These are phyloP conservation scores for Sphaceloma murrayae DNA, from an alignment of 2,329 filamentous ascomycete genomes.

Conservation along the genomic window DNA sequence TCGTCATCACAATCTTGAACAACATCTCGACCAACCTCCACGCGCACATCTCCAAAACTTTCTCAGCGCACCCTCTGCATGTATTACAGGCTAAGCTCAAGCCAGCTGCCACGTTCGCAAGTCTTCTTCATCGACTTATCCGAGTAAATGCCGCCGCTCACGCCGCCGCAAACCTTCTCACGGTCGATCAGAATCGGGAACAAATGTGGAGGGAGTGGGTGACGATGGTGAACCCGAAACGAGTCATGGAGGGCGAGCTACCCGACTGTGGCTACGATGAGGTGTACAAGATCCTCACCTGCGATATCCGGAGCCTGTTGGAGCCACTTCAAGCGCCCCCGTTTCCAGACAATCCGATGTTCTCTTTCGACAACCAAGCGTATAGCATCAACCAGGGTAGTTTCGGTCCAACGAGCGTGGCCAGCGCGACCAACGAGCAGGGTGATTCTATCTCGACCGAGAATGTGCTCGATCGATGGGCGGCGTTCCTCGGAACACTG, in stretches of 20 bases:
- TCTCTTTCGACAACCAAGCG: conserved; percentile 30
- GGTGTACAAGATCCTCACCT: conserved; percentile 46
- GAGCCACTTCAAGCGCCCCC: conserved; percentile 49
- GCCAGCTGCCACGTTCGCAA: conserved; percentile 80
- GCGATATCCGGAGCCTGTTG: conserved; percentile 60
- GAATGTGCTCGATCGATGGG: conserved; percentile 70
- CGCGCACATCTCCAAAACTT: conserved; percentile 71
- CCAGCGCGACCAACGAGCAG: conserved; percentile 24
- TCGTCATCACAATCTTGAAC: conserved; percentile 75
- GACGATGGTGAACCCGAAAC: conserved; percentile 47
- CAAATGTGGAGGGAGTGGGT: conserved; percentile 95
- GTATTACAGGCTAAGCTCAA: conserved; percentile 79
- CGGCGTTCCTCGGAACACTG: conserved; percentile 59
- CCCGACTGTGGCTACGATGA: conserved; percentile 46
- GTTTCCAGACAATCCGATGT: conserved; percentile 28
- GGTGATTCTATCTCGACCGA: conserved; percentile 35
- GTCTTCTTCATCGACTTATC: conserved; percentile 74
- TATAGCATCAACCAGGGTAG: conserved; percentile 36
- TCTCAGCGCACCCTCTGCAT: conserved; percentile 74
- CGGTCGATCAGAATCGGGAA: conserved; percentile 77
- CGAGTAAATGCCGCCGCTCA: conserved; percentile 90
- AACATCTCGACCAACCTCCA: conserved; percentile 78
- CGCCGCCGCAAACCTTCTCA: conserved; percentile 85
- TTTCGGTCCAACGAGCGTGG: conserved; percentile 22
- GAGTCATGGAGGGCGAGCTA: conserved; percentile 48